Percentiles rank a stretch among this genome's conserved stretches.
Conservation (phyloP, 495 filamentous ascomycete species). For the Pyrenopolyporus hunteri region DNA sequence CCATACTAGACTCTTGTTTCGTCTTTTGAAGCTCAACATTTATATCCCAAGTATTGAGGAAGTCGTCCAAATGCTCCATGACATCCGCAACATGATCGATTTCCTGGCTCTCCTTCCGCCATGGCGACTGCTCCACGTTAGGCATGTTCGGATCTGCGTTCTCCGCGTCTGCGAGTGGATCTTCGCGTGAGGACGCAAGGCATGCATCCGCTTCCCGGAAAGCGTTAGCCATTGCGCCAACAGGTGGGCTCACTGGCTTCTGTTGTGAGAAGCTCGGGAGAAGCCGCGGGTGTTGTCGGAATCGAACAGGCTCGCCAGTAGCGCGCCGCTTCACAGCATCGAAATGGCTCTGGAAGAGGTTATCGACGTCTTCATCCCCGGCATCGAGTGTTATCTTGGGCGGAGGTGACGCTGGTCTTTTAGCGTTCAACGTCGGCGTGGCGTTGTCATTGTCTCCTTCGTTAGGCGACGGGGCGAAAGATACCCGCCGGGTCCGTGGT, state of each 20-base stretch:
- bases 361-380: slow-evolving; percentile 28
- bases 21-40: slow-evolving; percentile 46
- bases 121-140: slow-evolving; percentile 25
- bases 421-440: background rate
- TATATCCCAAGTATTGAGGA: slow-evolving; percentile 49
- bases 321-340: slow-evolving; percentile 41
- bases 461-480: slow-evolving; percentile 29
- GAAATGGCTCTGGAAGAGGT: slow-evolving; percentile 45
- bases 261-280: slow-evolving; percentile 52
- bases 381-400: slow-evolving; percentile 15
- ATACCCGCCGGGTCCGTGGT: slow-evolving; percentile 29
- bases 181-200: background rate
- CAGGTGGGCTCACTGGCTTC: slow-evolving; percentile 43
- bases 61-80: slow-evolving; percentile 50
- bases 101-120: slow-evolving; percentile 33
- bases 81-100: slow-evolving; percentile 52
- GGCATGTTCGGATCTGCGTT: slow-evolving; percentile 9
- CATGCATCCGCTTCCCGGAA: slow-evolving; percentile 43
- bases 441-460: slow-evolving; percentile 14
- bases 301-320: slow-evolving; percentile 4
- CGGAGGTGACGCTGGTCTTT: slow-evolving; percentile 36
- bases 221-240: slow-evolving; percentile 50
- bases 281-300: slow-evolving; percentile 26
- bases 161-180: background rate
- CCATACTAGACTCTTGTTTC: slow-evolving; percentile 18